Evolutionary conservation across 352 stramenopile genomes (phyloP), one percentile per base, ranked within the genome.

Genomic region (Phytophthora hibernalis): DNA sequence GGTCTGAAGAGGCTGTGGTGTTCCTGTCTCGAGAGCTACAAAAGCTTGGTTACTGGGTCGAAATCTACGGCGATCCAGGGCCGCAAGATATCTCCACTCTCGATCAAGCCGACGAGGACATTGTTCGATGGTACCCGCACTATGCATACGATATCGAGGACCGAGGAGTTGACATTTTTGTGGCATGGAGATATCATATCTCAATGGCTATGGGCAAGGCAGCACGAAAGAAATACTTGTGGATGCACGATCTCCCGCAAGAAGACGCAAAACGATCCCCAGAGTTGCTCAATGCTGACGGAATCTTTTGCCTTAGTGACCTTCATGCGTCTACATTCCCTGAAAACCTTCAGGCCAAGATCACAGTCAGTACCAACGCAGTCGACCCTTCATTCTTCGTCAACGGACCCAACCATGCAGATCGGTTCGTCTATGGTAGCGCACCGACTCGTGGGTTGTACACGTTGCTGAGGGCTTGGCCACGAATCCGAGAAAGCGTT

Each of bases 1-100:
- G 93, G 0, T 97, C 90, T 7, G 93, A 98, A 67, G 92, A 98
- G 76, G 89, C 93, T 0, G 92, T 98, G 0, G 83, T 98, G 18
- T 97, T 96, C 59, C 61, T 98, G 13, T 70, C 91, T 5, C 62
- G 73, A 0, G 89, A 97, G 55, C 74, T 98, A 2, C 79, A 78
- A 5, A 65, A 72, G 11, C 77, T 95, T 12, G 92, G 93, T 2
- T 97, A 95, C 71, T 85, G 70, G 72, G 89, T 98, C 20, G 85
- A 97, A 61, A 78, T 98, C 0, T 98, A 97, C 42, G 86, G 70
- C 0, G 80, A 97, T 54, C 83, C 87, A 16, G 69, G 83, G 0
- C 26, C 37, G 2, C 42, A 80, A 24, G 87, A 97, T 48, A 42
- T 77, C 8, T 77, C 63, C 16, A 67, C 61, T 20, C 21, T 63